Evolutionary conservation across 495 filamentous ascomycete genomes (phyloP), one percentile per base, ranked within the genome.

Genomic region (Usnea hakonensis): DNA sequence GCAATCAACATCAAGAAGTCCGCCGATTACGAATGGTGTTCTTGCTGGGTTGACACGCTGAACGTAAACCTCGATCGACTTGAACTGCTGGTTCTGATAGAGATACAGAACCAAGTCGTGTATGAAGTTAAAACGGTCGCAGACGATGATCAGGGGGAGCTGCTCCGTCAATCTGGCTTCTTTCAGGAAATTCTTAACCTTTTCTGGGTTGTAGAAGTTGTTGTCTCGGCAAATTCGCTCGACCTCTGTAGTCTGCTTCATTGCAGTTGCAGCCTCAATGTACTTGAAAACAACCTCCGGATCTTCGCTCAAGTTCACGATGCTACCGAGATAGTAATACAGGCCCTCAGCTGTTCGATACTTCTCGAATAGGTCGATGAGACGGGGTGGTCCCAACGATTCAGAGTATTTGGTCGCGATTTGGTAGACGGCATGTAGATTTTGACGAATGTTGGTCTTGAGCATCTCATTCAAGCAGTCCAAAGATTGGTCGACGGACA

Each of bases 131-230:
- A 95, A 96, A 21, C 92, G 90, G 68, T 99, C 95, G 76, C 95
- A 97, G 64, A 99, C 95, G 70, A 97, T 95, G 77, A 99, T 97
- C 61, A 99, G 79, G 19, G 95, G 95, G 50, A 97, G 81, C 76
- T 96, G 91, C 74, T 97, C 94, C 8, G 85, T 87, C 61, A 99
- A 81, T 65, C 85, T 87, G 43, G 94, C 92, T 73, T 99, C 95
- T 78, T 97, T 99, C 58, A 99, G 80, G 84, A 97, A 99, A 80
- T 99, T 99, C 79, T 97, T 97, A 55, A 97, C 93, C 79, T 95
- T 94, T 74, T 96, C 92, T 0, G 92, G 84, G 74, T 97, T 96
- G 80, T 93, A 97, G 72, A 84, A 85, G 78, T 87, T 91, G 81
- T 89, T 95, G 72, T 99, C 94, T 58, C 94, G 86, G 77, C 92